A percentile compares a stretch with the other conserved stretches of the same genome.
phyloP scores from a whole-genome alignment of 768 basidiomycete genomes.

The Candolleomyces eurysporus region DNA sequence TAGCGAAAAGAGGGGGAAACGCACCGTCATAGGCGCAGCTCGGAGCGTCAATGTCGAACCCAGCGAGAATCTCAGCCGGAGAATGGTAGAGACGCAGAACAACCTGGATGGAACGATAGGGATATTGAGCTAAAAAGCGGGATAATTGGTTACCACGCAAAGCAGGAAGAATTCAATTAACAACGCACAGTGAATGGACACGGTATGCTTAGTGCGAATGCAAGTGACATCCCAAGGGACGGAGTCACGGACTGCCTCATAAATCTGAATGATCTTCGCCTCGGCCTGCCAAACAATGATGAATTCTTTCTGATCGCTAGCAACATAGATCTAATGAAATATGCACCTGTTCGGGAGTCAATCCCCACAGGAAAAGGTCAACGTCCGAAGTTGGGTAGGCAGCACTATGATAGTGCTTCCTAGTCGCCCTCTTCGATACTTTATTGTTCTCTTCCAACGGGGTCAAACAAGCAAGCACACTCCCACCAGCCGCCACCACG shows the following conservation, averaged over 20 bases:
- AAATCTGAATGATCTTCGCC: slow-evolving; percentile 55
- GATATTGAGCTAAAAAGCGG: slow-evolving; percentile 50
- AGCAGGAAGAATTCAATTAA: neutral
- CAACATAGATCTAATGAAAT: neutral
- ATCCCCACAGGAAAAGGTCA: slow-evolving; percentile 61
- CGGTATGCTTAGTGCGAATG: slow-evolving; percentile 62
- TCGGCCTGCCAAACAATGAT: slow-evolving; percentile 41
- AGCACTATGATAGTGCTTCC: slow-evolving; percentile 54
- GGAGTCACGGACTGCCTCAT: slow-evolving; percentile 62
- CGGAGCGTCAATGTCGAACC: slow-evolving; percentile 66
- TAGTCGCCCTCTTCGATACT: slow-evolving; percentile 51
- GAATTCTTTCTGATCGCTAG: neutral
- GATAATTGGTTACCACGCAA: neutral
- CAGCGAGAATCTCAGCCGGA: slow-evolving; percentile 63
- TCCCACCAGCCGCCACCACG: slow-evolving; percentile 60
- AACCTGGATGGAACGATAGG: slow-evolving; percentile 63
- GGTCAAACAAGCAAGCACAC: slow-evolving; percentile 55
- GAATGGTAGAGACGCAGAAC: slow-evolving; percentile 62
- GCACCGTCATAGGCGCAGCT: slow-evolving; percentile 48
- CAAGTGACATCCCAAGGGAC: slow-evolving; percentile 70
- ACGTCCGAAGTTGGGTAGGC: slow-evolving; percentile 62
- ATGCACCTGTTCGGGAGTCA: slow-evolving; percentile 51
- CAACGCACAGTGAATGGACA: slow-evolving; percentile 58
- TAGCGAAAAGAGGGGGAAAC: neutral
- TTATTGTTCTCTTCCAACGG: slow-evolving; percentile 49